Percentiles rank a stretch among this genome's conserved stretches.
Conservation (phyloP, 805 yeast genomes). For the Isabelozyma rhagii region DNA sequence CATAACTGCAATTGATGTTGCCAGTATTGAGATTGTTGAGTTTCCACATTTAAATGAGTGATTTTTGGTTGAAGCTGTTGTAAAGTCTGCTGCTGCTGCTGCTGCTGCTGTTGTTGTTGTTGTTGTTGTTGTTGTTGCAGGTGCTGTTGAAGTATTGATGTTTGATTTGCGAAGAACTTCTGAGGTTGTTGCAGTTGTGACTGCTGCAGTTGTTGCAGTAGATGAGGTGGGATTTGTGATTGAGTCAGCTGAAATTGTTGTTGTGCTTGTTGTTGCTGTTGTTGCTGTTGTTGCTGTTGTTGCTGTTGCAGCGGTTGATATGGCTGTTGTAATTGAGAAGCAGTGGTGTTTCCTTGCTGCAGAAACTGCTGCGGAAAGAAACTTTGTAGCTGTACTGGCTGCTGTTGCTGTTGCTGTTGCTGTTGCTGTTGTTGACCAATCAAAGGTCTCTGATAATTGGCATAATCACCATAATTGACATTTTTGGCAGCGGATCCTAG, state of each 20-base stretch:
- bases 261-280: slow-evolving; percentile 16
- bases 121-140: slow-evolving; percentile 14
- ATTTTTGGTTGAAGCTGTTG: slow-evolving; percentile 20
- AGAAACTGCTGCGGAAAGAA: slow-evolving; percentile 19
- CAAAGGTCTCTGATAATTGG: slow-evolving; percentile 19
- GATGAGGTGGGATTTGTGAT: slow-evolving; percentile 8
- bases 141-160: slow-evolving; percentile 17
- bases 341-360: slow-evolving; percentile 12
- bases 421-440: slow-evolving; percentile 7
- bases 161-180: slow-evolving; percentile 10
- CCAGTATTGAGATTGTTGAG: slow-evolving; percentile 56
- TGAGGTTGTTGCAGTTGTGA: slow-evolving; percentile 18
- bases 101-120: slow-evolving; percentile 17
- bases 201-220: slow-evolving; percentile 18
- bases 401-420: slow-evolving; percentile 14
- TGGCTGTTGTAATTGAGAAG: slow-evolving; percentile 13
- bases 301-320: slow-evolving; percentile 16
- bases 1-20: slow-evolving; percentile 75
- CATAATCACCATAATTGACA: slow-evolving; percentile 10
- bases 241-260: slow-evolving; percentile 9
- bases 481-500: not conserved
- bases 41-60: slow-evolving; percentile 30
- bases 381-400: slow-evolving; percentile 20
- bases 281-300: slow-evolving; percentile 19
- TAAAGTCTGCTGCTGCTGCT: slow-evolving; percentile 16